phyloP scores from a whole-genome alignment of 176 grass and related monocot species.

The Thinopyrum elongatum region DNA sequence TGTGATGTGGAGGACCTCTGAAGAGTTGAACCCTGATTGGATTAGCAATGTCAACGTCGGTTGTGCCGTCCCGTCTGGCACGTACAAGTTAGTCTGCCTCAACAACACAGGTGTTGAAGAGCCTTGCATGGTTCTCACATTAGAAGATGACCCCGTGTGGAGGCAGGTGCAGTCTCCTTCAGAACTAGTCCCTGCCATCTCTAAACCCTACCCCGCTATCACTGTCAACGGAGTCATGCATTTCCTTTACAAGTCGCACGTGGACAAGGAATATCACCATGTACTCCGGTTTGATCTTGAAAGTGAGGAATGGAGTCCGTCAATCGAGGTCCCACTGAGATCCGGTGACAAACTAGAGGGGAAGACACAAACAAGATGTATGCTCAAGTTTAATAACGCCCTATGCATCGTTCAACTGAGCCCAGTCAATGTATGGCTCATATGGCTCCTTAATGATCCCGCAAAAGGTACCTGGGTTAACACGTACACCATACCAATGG shows the following conservation, averaged over 20 bases:
- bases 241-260: background rate
- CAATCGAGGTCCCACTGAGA: background rate
- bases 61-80: background rate
- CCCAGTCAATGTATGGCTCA: too few species aligned
- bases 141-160: background rate
- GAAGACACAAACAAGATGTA: too few species aligned
- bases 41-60: background rate
- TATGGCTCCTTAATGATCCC: too few species aligned
- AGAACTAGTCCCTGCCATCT: background rate
- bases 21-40: background rate
- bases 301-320: background rate
- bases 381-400: too few species aligned
- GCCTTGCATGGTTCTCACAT: background rate
- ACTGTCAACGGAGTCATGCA: background rate
- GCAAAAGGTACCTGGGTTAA: too few species aligned
- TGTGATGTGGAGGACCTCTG: background rate
- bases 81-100: background rate
- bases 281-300: background rate
- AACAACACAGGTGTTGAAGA: background rate
- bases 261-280: background rate
- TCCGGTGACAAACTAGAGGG: background rate
- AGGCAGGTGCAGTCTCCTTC: background rate
- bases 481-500: too few species aligned
- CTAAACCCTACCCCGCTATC: background rate
- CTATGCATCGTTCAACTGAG: too few species aligned